Base-by-base conservation (phyloP, 768 basidiomycete genomes). In the Hygrophorus russula region DNA sequence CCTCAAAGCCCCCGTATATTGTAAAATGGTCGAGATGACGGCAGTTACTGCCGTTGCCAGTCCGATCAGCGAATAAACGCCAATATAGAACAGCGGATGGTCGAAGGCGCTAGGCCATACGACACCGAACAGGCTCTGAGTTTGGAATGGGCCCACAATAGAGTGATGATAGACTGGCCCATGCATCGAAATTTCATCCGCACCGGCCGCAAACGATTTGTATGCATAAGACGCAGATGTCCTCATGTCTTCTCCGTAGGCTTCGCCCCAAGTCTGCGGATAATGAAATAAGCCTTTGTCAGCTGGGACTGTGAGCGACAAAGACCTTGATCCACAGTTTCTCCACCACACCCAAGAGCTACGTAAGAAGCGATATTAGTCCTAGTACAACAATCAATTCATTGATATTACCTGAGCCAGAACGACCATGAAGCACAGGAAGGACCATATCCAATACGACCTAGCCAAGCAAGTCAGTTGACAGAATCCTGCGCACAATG, bases 251-350 rank as follows among this genome's bases (percentile, higher is more conserved):
- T 58, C 47, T 18, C 59, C 56, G 49, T 82, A 81, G 1, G 78
- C 80, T 47, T 78, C 71, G 8, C 82, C 81, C 84, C 84, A 88
- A 24, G 66, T 64, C 75, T 77, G 45, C 5, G 24, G 24, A 24
- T 24, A 42, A 5, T 10, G 15, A 38, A 13, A 18, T 15, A 9
- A 32, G 11, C 14, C 20, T 28, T n/a, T 28, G 20, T 3, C 29
- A 12, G 4, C 20, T 15, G 27, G 17, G 15, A 24, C 17, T 8
- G 31, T 19, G 10, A 13, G 14, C 14, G 17, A 28, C 18, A 28
- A 15, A 15, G 36, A 82, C 75, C 68, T 74, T 85, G 53, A 90
- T 80, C 86, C 86, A 90, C 4, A 80, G 50, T 57, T 80, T 82
- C 58, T 84, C 80, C 0, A 62, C 55, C 2, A 82, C 63, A 6